Evolutionary conservation across 495 filamentous ascomycete species (phyloP).

Genomic region (Cetradonia linearis): DNA sequence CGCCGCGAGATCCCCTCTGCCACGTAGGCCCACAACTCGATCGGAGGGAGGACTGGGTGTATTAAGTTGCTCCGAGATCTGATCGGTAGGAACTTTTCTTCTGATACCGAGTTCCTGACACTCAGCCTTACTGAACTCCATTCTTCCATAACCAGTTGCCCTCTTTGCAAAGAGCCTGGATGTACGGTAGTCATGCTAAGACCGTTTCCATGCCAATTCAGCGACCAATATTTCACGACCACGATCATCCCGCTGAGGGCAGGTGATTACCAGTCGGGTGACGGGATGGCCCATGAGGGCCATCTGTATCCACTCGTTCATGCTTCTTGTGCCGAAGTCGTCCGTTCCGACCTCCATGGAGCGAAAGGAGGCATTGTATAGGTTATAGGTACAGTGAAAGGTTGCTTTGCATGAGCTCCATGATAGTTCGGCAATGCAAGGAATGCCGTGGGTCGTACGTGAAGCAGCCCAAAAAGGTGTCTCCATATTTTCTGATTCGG

Average conservation of each 20-base stretch:
- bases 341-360: background rate
- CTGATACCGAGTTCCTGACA: background rate
- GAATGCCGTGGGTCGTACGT: background rate
- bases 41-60: background rate
- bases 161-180: background rate
- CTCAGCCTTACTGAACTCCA: background rate
- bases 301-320: slow-evolving; percentile 2
- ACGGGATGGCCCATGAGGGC: background rate
- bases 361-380: background rate
- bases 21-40: background rate
- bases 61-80: background rate
- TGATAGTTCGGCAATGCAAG: background rate
- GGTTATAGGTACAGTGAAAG: background rate
- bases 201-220: background rate
- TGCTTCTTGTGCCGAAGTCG: background rate
- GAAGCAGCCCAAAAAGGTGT: too few species aligned
- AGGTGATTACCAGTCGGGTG: background rate
- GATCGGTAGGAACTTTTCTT: background rate
- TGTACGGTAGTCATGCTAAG: background rate
- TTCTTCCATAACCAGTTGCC: background rate
- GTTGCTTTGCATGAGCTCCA: background rate
- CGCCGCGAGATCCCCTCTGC: background rate
- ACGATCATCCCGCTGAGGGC: background rate
- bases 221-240: background rate
- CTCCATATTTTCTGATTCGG: too few species aligned